Percentiles rank a stretch among this genome's conserved stretches.
These are phyloP conservation scores for Fragosphaeria purpurea DNA, from an alignment of 2,329 filamentous ascomycete species.

Conservation along the genomic window DNA sequence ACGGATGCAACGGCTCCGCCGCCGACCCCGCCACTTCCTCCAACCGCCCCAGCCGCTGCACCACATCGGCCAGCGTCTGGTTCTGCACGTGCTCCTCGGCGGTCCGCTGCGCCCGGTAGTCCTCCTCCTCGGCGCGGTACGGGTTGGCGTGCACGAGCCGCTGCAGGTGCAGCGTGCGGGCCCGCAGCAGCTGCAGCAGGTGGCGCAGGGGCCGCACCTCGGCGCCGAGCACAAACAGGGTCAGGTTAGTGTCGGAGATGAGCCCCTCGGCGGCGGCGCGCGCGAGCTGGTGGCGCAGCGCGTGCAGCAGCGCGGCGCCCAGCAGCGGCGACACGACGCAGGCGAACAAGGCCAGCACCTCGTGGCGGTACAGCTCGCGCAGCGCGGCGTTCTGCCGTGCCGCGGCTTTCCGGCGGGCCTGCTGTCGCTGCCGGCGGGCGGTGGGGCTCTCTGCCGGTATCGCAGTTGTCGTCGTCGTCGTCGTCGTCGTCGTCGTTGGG, in stretches of 20 bases:
- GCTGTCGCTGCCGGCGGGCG: conserved; percentile 8
- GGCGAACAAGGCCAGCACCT: conserved; percentile 56
- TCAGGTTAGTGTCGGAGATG: conserved; percentile 86
- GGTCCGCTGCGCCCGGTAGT: conserved; percentile 9
- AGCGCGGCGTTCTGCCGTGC: conserved; percentile 28
- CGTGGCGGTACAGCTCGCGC: conserved; percentile 62
- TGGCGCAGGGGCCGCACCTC: conserved; percentile 79
- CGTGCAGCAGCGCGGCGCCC: conserved; percentile 76
- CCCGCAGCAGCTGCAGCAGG: conserved; percentile 68
- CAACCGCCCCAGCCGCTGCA: conserved; percentile 55
- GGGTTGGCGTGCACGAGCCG: conserved; percentile 52
- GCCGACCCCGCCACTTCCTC: conserved; percentile 33
- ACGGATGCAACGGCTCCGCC: neutral
- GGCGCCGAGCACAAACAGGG: conserved; percentile 78
- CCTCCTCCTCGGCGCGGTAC: conserved; percentile 18
- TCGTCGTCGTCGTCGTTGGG: neutral
- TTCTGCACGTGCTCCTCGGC: conserved; percentile 23
- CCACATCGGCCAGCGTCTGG: conserved; percentile 42
- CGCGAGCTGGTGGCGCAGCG: conserved; percentile 70
- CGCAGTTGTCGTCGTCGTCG: neutral
- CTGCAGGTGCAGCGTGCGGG: conserved; percentile 73
- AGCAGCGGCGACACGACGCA: conserved; percentile 72
- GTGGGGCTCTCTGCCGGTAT: conserved; percentile 1
- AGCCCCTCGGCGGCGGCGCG: conserved; percentile 76
- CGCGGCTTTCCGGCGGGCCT: conserved; percentile 15